Conservation (phyloP, 805 yeast species). For the Kodamaea hsintzibuensis region DNA sequence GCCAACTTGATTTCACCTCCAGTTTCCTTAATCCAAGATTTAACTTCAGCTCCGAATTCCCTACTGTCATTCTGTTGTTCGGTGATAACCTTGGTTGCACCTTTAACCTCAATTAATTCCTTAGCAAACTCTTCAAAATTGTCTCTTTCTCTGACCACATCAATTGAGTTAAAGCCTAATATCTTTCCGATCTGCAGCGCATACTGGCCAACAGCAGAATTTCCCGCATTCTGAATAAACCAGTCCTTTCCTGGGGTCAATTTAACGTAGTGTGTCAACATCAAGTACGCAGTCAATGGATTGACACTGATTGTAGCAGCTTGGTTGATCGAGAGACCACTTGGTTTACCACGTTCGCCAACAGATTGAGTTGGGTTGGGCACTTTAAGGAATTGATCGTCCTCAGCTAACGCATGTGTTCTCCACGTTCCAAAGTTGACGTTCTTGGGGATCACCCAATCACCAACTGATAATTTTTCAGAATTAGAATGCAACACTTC, state of each 20-base stretch:
- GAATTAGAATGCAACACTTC: constrained; percentile 76
- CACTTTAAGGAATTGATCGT: constrained; percentile 56
- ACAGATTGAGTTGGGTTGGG: constrained; percentile 53
- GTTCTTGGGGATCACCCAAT: constrained; percentile 80
- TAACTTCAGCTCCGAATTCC: constrained; percentile 61
- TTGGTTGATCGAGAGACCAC: constrained; percentile 44
- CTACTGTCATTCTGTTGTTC: constrained; percentile 79
- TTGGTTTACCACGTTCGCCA: constrained; percentile 26
- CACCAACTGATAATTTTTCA: constrained; percentile 58
- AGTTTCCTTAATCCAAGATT: constrained; percentile 50
- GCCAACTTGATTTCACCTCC: constrained; percentile 68
- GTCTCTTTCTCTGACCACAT: constrained; percentile 85
- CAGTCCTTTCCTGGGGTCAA: constrained; percentile 70
- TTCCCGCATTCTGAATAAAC: constrained; percentile 96
- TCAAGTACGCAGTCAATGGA: constrained; percentile 88
- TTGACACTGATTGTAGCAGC: constrained; percentile 93
- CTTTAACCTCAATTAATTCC: constrained; percentile 56
- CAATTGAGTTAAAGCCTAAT: constrained; percentile 78
- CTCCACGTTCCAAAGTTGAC: constrained; percentile 95
- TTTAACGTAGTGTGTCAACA: constrained; percentile 71
- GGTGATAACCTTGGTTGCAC: constrained; percentile 88
- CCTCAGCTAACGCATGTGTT: constrained; percentile 61
- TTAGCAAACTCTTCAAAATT: constrained; percentile 59
- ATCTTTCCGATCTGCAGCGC: constrained; percentile 85
- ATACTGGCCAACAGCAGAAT: constrained; percentile 89